These are phyloP conservation scores for Ceratobasidium sp. DNA, from an alignment of 1,284 basidiomycete species.

Conservation along the genomic window DNA sequence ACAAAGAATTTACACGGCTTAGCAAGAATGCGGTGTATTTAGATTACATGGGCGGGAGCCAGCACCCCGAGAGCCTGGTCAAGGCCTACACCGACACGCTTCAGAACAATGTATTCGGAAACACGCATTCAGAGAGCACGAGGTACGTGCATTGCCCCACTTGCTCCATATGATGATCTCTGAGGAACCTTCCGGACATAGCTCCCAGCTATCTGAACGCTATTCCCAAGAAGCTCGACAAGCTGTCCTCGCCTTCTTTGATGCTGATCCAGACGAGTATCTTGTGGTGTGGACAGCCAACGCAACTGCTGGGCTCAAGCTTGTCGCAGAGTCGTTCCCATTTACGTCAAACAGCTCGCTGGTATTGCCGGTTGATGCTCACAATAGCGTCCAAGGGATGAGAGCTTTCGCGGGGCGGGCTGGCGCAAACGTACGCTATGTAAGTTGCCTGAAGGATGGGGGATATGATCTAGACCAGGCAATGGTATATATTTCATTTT, in stretches of 20 bases:
- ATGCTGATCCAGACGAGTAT: conserved; percentile 69
- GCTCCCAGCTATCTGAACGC: conserved; percentile 71
- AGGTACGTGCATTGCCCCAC: conserved; percentile 57
- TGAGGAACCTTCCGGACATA: conserved; percentile 48
- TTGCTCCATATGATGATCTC: conserved; percentile 45
- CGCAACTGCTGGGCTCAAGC: conserved; percentile 77
- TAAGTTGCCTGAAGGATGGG: conserved; percentile 67
- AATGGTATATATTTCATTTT: conserved; percentile 57
- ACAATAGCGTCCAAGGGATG: conserved; percentile 86
- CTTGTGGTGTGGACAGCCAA: conserved; percentile 83
- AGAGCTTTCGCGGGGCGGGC: conserved; percentile 67
- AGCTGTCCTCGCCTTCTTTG: conserved; percentile 74
- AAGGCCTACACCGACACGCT: conserved; percentile 72
- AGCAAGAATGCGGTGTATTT: conserved; percentile 64
- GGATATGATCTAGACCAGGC: conserved; percentile 65
- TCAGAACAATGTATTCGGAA: conserved; percentile 70
- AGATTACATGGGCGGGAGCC: conserved; percentile 81
- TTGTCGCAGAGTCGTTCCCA: conserved; percentile 80
- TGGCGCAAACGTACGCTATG: conserved; percentile 66
- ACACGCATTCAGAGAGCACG: conserved; percentile 81
- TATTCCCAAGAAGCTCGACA: conserved; percentile 71
- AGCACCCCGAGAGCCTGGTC: conserved; percentile 78
- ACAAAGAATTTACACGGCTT: conserved; percentile 70
- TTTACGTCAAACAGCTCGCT: conserved; percentile 65
- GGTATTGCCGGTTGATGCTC: conserved; percentile 74